Evolutionary conservation across 306 rosid genomes (phyloP).

Genomic region (Glycine soja): DNA sequence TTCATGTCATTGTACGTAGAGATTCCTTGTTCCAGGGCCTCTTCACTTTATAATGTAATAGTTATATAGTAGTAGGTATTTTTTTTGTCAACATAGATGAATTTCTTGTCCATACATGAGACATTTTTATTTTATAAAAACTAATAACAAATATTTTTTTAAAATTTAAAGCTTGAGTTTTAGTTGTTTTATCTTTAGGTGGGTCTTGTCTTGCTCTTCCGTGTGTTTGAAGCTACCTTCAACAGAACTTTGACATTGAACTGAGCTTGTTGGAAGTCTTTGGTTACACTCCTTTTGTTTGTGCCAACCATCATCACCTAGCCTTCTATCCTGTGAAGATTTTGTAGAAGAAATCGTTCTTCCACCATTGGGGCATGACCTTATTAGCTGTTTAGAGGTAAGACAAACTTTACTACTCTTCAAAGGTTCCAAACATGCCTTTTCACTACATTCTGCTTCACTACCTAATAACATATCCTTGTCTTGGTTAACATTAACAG

Average conservation of each 20-base stretch:
- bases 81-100: too few relatives aligned
- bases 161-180: too few relatives aligned
- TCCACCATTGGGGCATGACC: slow-evolving; percentile 35
- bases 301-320: neutral
- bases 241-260: slow-evolving; percentile 7
- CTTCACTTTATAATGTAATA: too few relatives aligned
- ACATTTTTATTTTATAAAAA: too few relatives aligned
- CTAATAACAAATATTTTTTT: too few relatives aligned
- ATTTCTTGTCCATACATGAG: too few relatives aligned
- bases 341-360: neutral
- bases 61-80: too few relatives aligned
- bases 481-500: neutral
- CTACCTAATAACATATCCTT: neutral
- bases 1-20: slow-evolving; percentile 37
- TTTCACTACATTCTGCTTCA: slow-evolving; percentile 3
- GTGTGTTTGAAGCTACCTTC: slow-evolving; percentile 30
- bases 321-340: slow-evolving; percentile 1
- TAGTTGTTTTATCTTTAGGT: too few relatives aligned
- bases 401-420: neutral
- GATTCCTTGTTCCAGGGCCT: neutral
- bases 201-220: neutral
- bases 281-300: slow-evolving; percentile 12
- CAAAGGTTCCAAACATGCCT: neutral
- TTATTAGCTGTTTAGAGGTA: neutral
- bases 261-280: slow-evolving; percentile 28